Evolutionary conservation across 2,329 filamentous ascomycete genomes (phyloP).

Genomic region (Colletotrichum karsti): DNA sequence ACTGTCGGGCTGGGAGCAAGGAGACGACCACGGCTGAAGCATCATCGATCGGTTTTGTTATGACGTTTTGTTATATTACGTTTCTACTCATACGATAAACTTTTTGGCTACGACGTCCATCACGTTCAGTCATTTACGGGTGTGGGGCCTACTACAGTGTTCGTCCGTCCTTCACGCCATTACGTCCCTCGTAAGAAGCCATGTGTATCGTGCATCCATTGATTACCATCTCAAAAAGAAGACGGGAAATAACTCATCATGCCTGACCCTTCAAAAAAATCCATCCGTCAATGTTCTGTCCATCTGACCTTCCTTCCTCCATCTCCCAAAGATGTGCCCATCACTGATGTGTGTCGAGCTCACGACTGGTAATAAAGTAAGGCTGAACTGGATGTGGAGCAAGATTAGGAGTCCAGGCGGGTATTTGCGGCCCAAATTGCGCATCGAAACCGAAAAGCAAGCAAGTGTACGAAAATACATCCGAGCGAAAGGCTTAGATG

Average conservation of each 20-base stretch:
- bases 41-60: too few relatives aligned
- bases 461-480: slow-evolving; percentile 4
- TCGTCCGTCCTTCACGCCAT: slow-evolving; percentile 9
- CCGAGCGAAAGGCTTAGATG: slow-evolving; percentile 45
- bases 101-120: background rate
- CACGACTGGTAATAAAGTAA: slow-evolving; percentile 31
- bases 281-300: slow-evolving; percentile 5
- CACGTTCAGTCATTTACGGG: background rate
- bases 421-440: slow-evolving; percentile 54
- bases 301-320: slow-evolving; percentile 9
- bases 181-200: slow-evolving; percentile 25
- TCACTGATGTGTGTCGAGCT: slow-evolving; percentile 12
- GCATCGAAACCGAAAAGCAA: slow-evolving; percentile 30
- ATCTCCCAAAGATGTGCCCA: slow-evolving; percentile 19
- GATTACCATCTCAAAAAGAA: slow-evolving; percentile 41
- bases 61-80: too few relatives aligned
- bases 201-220: slow-evolving; percentile 27
- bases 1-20: too few relatives aligned
- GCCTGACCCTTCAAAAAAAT: slow-evolving; percentile 35
- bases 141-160: background rate
- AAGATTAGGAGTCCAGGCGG: slow-evolving; percentile 42
- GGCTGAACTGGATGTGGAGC: slow-evolving; percentile 25
- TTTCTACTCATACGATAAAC: background rate
- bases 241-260: slow-evolving; percentile 41
- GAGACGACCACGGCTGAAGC: too few relatives aligned